phyloP scores from a whole-genome alignment of 805 yeast genomes.

The Hanseniaspora valbyensis region DNA sequence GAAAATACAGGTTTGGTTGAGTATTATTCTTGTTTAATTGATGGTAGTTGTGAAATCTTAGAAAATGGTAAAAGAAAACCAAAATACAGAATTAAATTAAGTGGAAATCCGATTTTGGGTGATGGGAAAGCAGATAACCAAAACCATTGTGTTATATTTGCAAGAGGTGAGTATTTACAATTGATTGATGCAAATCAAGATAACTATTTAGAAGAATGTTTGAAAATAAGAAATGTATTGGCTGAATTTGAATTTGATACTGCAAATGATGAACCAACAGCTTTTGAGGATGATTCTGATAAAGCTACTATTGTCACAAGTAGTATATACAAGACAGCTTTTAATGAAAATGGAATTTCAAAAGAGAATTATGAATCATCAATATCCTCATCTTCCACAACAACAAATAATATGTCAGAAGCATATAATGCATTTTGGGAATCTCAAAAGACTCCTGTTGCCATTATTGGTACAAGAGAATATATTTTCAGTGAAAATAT shows the following conservation, averaged over 20 bases:
- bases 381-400: neutral
- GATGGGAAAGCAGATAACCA: conserved; percentile 82
- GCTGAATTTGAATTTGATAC: conserved; percentile 60
- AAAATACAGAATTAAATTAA: conserved; percentile 50
- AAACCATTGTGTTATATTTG: conserved; percentile 61
- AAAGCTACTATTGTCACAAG: too few relatives aligned
- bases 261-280: conserved; percentile 1
- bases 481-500: conserved; percentile 73
- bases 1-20: conserved; percentile 30
- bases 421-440: conserved; percentile 18
- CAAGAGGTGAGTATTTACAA: conserved; percentile 72
- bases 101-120: conserved; percentile 75
- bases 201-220: conserved; percentile 69
- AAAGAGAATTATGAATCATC: neutral
- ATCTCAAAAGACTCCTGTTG: conserved; percentile 45
- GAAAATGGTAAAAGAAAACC: conserved; percentile 51
- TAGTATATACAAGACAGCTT: too few relatives aligned
- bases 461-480: conserved; percentile 75
- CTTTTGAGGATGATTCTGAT: neutral
- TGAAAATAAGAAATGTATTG: conserved; percentile 58
- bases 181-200: conserved; percentile 78
- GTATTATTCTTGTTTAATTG: conserved; percentile 57
- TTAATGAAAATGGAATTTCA: too few relatives aligned
- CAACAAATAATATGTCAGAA: conserved; percentile 21
- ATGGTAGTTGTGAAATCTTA: conserved; percentile 53